phyloP scores from a whole-genome alignment of 192 early-diverging fungal species.

The Obelidium mucronatum region DNA sequence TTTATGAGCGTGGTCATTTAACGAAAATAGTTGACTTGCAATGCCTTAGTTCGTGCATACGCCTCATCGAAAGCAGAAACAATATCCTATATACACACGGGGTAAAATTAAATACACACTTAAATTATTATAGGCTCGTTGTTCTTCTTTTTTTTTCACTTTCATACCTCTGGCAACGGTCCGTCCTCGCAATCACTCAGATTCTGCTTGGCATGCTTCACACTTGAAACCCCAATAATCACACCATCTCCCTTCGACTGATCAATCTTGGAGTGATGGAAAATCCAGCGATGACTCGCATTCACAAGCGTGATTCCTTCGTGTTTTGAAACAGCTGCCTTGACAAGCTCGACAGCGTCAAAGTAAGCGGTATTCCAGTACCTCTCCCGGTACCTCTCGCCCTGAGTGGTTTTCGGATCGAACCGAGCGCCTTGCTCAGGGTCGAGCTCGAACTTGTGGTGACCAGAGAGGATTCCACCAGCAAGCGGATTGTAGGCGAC shows the following conservation, averaged over 20 bases:
- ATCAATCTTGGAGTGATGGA: slow-evolving; percentile 54
- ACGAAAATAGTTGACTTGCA: slow-evolving; percentile 19
- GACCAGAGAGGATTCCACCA: slow-evolving; percentile 54
- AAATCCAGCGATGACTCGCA: slow-evolving; percentile 54
- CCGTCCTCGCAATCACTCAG: slow-evolving; percentile 58
- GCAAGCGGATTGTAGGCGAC: slow-evolving; percentile 71
- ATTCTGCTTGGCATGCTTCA: slow-evolving; percentile 55
- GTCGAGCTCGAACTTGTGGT: slow-evolving; percentile 40
- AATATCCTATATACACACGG: slow-evolving; percentile 44
- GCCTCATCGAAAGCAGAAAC: slow-evolving; percentile 61
- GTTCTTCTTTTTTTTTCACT: no score
- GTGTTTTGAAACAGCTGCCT: slow-evolving; percentile 38
- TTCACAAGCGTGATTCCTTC: slow-evolving; percentile 40
- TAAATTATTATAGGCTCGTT: no score
- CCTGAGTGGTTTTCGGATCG: slow-evolving; percentile 39
- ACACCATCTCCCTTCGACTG: slow-evolving; percentile 49
- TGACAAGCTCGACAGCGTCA: slow-evolving; percentile 57
- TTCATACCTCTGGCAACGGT: slow-evolving; percentile 56
- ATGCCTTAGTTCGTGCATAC: slow-evolving; percentile 52
- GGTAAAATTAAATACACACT: no score
- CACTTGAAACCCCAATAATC: slow-evolving; percentile 55
- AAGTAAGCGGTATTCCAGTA: slow-evolving; percentile 61
- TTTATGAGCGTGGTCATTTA: slow-evolving; percentile 16
- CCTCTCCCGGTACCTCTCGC: slow-evolving; percentile 43
- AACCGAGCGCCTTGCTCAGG: slow-evolving; percentile 46